A percentile compares a stretch with the other conserved stretches of the same genome.
Conservation (phyloP, 768 basidiomycete genomes). For the Hygrophorus pudorinus region DNA sequence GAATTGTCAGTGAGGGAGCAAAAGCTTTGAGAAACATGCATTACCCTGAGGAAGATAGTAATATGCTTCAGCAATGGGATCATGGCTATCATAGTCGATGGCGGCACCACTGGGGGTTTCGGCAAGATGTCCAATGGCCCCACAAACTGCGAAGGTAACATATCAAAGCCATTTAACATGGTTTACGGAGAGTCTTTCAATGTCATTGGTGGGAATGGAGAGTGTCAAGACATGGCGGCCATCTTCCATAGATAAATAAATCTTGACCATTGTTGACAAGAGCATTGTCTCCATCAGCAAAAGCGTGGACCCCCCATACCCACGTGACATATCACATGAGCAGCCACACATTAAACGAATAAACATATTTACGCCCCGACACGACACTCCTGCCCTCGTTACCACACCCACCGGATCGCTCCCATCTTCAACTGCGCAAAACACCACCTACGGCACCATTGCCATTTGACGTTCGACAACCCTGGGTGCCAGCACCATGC, state of each 20-base stretch:
- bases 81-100: slow-evolving; percentile 9
- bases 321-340: no score
- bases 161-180: slow-evolving; percentile 2
- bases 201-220: slow-evolving; percentile 1
- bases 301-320: no score
- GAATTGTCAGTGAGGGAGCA: neutral
- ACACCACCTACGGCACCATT: no score
- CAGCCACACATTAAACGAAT: no score
- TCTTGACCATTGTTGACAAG: slow-evolving; percentile 1
- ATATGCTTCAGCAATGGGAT: slow-evolving; percentile 3
- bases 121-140: slow-evolving; percentile 1
- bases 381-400: no score
- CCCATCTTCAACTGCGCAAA: no score
- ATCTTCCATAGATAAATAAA: neutral
- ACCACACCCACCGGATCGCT: no score
- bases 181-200: slow-evolving; percentile 1
- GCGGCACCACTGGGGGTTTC: slow-evolving; percentile 5
- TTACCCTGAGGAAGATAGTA: slow-evolving; percentile 12
- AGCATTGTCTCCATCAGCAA: no score
- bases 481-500: no score
- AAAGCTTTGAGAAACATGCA: neutral
- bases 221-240: slow-evolving; percentile 1
- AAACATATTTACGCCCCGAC: no score
- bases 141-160: slow-evolving; percentile 2
- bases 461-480: no score